Conservation (phyloP, 75 land plant species). For the Pinus taeda region DNA sequence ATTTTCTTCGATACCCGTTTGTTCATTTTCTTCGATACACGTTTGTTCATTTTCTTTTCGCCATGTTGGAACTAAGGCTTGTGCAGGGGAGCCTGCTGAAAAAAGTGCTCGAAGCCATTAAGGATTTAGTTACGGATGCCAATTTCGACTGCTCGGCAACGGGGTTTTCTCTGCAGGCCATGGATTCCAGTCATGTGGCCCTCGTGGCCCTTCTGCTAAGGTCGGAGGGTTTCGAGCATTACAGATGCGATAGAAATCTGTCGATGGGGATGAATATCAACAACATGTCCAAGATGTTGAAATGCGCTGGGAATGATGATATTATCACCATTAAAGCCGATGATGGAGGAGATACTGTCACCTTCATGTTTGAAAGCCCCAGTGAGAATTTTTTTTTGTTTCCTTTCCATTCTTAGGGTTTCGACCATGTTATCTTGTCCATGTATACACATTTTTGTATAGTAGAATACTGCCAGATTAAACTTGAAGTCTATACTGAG, state of each 20-base stretch:
- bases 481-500: no score
- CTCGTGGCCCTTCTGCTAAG: constrained; percentile 41
- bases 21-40: no score
- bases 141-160: constrained; percentile 51
- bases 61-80: constrained; percentile 52
- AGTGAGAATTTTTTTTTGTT: no score
- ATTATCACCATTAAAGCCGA: constrained; percentile 60
- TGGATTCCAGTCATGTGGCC: constrained; percentile 60
- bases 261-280: constrained; percentile 53
- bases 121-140: constrained; percentile 53
- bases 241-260: constrained; percentile 46
- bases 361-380: constrained; percentile 49
- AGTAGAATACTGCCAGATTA: no score
- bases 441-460: no score
- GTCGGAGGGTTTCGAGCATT: constrained; percentile 54
- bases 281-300: constrained; percentile 54
- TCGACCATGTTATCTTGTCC: no score
- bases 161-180: constrained; percentile 50
- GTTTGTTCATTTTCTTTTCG: neutral
- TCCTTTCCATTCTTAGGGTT: no score
- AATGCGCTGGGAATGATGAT: constrained; percentile 52
- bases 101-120: constrained; percentile 51
- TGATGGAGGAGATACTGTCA: constrained; percentile 51
- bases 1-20: no score
- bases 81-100: constrained; percentile 54